These are phyloP conservation scores for Starmerella stigmatis DNA, from an alignment of 805 yeast genomes.

Conservation along the genomic window DNA sequence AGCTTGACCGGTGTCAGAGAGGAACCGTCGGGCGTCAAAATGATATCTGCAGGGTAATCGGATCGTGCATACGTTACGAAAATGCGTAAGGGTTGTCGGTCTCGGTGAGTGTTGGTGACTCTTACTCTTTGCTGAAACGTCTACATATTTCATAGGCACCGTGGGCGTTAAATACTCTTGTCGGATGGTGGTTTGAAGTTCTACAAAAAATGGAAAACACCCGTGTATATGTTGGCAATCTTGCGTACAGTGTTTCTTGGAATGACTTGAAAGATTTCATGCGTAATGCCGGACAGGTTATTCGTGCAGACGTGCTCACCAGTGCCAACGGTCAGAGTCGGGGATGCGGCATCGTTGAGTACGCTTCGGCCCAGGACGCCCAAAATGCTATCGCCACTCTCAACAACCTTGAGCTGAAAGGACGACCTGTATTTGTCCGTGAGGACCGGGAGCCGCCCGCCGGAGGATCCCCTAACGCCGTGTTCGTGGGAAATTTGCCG, in stretches of 20 bases:
- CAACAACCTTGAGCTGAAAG: constrained; percentile 61
- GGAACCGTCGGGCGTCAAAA: constrained; percentile 1
- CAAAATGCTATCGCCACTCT: constrained; percentile 56
- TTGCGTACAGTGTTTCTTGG: constrained; percentile 34
- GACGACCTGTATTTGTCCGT: constrained; percentile 72
- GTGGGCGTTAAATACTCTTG: constrained; percentile 5
- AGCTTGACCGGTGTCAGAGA: background rate
- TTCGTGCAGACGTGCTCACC: constrained; percentile 64
- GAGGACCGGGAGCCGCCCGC: constrained; percentile 71
- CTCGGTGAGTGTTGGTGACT: background rate
- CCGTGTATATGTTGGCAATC: constrained; percentile 37
- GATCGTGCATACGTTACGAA: constrained; percentile 8
- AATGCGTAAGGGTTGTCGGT: constrained; percentile 6
- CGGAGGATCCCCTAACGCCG: constrained; percentile 20
- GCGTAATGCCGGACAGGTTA: constrained; percentile 61
- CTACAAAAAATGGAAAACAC: constrained; percentile 23
- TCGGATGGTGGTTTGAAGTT: background rate
- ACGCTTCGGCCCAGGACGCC: constrained; percentile 58
- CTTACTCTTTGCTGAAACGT: background rate
- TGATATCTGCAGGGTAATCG: constrained; percentile 6
- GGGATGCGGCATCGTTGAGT: constrained; percentile 78
- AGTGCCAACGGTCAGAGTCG: constrained; percentile 65
- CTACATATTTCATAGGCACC: constrained; percentile 6
- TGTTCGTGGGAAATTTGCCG: constrained; percentile 75
- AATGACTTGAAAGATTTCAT: constrained; percentile 63